phyloP scores from a whole-genome alignment of 306 rosid species.

The Acacia melanoxylon region DNA sequence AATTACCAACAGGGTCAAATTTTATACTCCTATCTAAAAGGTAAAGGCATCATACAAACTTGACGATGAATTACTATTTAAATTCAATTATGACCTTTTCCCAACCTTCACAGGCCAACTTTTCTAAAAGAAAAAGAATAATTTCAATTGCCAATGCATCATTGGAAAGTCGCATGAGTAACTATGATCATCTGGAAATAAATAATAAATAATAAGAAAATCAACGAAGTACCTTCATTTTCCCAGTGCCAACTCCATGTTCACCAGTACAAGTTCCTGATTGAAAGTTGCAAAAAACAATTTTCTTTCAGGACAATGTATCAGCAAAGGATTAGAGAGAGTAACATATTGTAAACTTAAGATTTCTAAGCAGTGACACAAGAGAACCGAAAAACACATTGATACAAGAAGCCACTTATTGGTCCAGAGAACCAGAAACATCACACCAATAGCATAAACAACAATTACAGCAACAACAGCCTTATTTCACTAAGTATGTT shows the following conservation, averaged over 20 bases:
- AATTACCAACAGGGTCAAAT: slow-evolving; percentile 12
- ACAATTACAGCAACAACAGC: not conserved
- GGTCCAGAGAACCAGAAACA: slow-evolving; percentile 12
- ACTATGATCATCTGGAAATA: too few species aligned
- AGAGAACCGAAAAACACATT: not conserved
- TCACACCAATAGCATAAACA: not conserved
- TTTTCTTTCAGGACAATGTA: slow-evolving; percentile 33
- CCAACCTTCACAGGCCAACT: not conserved
- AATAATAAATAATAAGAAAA: not conserved
- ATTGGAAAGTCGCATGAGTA: too few species aligned
- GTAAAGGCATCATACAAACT: not conserved
- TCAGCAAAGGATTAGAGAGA: not conserved
- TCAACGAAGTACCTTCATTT: slow-evolving; percentile 71
- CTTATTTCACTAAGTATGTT: not conserved
- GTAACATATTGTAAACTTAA: slow-evolving; percentile 17
- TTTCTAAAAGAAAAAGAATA: not conserved
- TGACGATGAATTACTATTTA: not conserved
- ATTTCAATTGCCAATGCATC: too few species aligned
- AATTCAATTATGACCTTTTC: not conserved
- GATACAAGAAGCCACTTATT: not conserved
- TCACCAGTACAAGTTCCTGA: slow-evolving; percentile 97
- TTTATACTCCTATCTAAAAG: not conserved
- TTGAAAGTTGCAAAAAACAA: slow-evolving; percentile 27
- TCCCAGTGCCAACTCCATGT: slow-evolving; percentile 97
- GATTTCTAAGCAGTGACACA: not conserved